A percentile compares a stretch with the other conserved stretches of the same genome.
These are phyloP conservation scores for Durotheca rogersii DNA, from an alignment of 495 filamentous ascomycete genomes.

Conservation along the genomic window DNA sequence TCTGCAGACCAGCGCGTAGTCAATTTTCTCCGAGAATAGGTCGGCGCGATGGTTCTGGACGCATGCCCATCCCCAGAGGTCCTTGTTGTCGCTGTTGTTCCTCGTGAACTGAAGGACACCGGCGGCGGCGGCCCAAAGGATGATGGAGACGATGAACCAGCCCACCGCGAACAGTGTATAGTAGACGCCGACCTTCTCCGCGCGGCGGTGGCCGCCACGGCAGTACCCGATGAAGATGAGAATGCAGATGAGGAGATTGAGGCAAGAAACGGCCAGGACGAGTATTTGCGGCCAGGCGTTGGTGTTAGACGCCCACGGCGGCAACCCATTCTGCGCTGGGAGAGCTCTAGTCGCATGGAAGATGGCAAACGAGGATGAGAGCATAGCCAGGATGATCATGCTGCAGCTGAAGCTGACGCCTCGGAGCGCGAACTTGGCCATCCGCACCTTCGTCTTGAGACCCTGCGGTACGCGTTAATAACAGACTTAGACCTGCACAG, in stretches of 20 bases:
- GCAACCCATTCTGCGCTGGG: slow-evolving; percentile 72
- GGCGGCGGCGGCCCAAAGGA: slow-evolving; percentile 90
- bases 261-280: slow-evolving; percentile 70
- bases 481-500: background rate
- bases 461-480: slow-evolving; percentile 58
- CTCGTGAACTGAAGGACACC: slow-evolving; percentile 78
- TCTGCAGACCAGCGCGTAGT: slow-evolving; percentile 92
- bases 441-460: slow-evolving; percentile 86
- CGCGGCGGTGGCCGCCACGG: slow-evolving; percentile 81
- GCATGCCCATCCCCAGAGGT: slow-evolving; percentile 97
- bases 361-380: slow-evolving; percentile 79
- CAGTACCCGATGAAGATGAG: slow-evolving; percentile 84
- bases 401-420: slow-evolving; percentile 95
- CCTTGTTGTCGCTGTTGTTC: slow-evolving; percentile 69
- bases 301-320: slow-evolving; percentile 77
- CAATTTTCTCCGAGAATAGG: slow-evolving; percentile 72
- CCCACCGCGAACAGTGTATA: slow-evolving; percentile 88
- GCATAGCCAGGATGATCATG: slow-evolving; percentile 86
- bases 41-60: slow-evolving; percentile 77
- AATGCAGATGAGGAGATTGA: slow-evolving; percentile 78
- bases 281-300: slow-evolving; percentile 88
- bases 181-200: slow-evolving; percentile 90
- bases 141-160: slow-evolving; percentile 90
- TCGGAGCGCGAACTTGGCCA: slow-evolving; percentile 92
- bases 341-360: slow-evolving; percentile 81